Evolutionary conservation across 2,329 filamentous ascomycete genomes (phyloP).

Genomic region (Furcasterigmium sp.): DNA sequence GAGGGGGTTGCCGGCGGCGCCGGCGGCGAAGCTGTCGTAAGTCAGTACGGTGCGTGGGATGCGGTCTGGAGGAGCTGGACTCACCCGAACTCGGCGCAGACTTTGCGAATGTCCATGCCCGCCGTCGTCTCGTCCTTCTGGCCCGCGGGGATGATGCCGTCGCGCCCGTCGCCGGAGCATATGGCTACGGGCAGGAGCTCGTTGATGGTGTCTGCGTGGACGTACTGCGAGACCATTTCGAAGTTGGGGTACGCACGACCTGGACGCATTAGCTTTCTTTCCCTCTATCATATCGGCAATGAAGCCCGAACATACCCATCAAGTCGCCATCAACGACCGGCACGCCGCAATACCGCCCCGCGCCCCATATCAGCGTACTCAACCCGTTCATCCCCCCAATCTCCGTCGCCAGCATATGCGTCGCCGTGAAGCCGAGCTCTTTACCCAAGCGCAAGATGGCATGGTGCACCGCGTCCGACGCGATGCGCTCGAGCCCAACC

Average conservation of each 20-base stretch:
- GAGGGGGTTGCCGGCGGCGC: constrained; percentile 24
- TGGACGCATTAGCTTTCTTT: constrained; percentile 8
- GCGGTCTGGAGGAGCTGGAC: constrained; percentile 1
- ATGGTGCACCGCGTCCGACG: constrained; percentile 11
- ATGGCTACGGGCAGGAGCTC: constrained; percentile 17
- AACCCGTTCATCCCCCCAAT: constrained; percentile 52
- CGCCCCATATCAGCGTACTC: constrained; percentile 29
- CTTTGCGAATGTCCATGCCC: constrained; percentile 16
- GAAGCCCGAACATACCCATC: constrained; percentile 32
- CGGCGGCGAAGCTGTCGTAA: constrained; percentile 29
- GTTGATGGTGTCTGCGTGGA: constrained; percentile 21
- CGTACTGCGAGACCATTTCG: constrained; percentile 20
- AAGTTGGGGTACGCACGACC: constrained; percentile 20
- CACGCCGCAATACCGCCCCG: constrained; percentile 26
- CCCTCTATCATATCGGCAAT: too few species aligned
- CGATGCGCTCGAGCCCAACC: constrained; percentile 14
- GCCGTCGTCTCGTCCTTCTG: constrained; percentile 13
- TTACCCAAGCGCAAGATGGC: constrained; percentile 6
- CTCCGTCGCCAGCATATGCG: constrained; percentile 16
- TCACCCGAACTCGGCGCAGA: constrained; percentile 21
- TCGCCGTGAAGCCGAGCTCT: constrained; percentile 2
- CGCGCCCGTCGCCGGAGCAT: constrained; percentile 16
- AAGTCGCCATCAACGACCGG: constrained; percentile 30
- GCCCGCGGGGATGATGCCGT: constrained; percentile 14
- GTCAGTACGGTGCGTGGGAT: constrained; percentile 13